Evolutionary conservation across 805 yeast genomes (phyloP).

Genomic region (Isabelozyma pseudorhagii): DNA sequence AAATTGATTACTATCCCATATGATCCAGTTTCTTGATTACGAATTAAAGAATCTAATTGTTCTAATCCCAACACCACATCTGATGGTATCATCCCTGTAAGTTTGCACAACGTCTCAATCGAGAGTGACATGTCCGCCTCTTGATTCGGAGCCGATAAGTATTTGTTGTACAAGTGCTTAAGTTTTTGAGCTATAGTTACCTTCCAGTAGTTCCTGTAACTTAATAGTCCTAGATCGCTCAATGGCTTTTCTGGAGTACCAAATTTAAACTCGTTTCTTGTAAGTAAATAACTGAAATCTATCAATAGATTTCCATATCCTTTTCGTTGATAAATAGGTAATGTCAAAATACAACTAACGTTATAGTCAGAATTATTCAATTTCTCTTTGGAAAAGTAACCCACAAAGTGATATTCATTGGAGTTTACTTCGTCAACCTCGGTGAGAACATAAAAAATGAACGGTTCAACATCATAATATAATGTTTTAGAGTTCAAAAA

Average conservation of each 20-base stretch:
- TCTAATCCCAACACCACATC: conserved; percentile 89
- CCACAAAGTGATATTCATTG: conserved; percentile 70
- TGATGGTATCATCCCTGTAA: conserved; percentile 83
- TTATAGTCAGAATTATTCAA: conserved; percentile 74
- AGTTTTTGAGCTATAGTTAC: conserved; percentile 55
- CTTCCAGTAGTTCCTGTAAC: conserved; percentile 88
- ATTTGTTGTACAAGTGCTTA: conserved; percentile 18
- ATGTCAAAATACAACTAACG: conserved; percentile 84
- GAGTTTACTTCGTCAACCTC: conserved; percentile 51
- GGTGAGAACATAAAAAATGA: conserved; percentile 81
- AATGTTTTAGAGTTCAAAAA: conserved; percentile 89
- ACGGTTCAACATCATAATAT: conserved; percentile 94
- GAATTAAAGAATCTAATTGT: conserved; percentile 59
- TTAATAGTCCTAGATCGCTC: conserved; percentile 77
- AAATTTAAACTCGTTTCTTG: conserved; percentile 67
- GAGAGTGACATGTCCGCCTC: conserved; percentile 30
- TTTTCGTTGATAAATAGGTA: conserved; percentile 81
- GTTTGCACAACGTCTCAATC: conserved; percentile 57
- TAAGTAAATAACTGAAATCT: conserved; percentile 80
- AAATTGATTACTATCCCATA: conserved; percentile 57
- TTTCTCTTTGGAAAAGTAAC: conserved; percentile 90
- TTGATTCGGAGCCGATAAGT: conserved; percentile 1
- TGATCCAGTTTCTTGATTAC: conserved; percentile 38
- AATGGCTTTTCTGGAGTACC: conserved; percentile 97
- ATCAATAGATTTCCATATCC: conserved; percentile 90